Base-by-base conservation (phyloP, 257 asterid species). In the Echites panduratus region DNA sequence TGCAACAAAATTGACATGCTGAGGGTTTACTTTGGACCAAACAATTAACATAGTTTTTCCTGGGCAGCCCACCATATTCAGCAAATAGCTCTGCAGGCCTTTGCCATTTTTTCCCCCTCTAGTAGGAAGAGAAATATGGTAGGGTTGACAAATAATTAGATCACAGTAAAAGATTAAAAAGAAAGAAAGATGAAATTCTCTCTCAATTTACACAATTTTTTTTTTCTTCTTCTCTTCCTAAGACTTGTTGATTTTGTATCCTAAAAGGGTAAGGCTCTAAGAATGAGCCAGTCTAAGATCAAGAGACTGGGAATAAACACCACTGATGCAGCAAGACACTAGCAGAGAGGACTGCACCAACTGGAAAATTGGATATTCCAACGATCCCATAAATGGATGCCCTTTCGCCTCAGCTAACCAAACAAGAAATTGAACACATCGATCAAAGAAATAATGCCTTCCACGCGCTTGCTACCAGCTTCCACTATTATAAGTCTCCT, bases 381-480 rank as follows among this genome's bases (percentile, higher is more conserved):
- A 49, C 38, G 65, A 38, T 75, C 80, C 64, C 80, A 68, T 65
- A 59, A 66, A 69, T 75, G 48, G 59, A 58, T 32, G 62, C 67
- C 73, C 78, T 68, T 82, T 32, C 29, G 63, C 74, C 70, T 79
- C 80, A 77, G 73, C 86, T 81, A 83, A 70, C 88, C 84, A 57
- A 89, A 80, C 79, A 89, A 79, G 86, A 87, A 89, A 66, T 73
- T 82, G 84, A 89, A 83, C 81, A 89, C 88, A 29, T 89, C 93
- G 38, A 88, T 87, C 75, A 85, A 73, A 10, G 93, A 85, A 72
- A 89, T 80, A 49, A 89, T 85, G 47, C 96, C 96, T 79, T 89
- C 96, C 45, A 89, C 89, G 0, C 91, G 93, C 82, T 84, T 89
- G 76, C 91, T 87, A 50, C 96, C 96, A 35, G 92, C 90, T 82